phyloP scores from a whole-genome alignment of 2,329 filamentous ascomycete species.

The Trichoderma sp. region DNA sequence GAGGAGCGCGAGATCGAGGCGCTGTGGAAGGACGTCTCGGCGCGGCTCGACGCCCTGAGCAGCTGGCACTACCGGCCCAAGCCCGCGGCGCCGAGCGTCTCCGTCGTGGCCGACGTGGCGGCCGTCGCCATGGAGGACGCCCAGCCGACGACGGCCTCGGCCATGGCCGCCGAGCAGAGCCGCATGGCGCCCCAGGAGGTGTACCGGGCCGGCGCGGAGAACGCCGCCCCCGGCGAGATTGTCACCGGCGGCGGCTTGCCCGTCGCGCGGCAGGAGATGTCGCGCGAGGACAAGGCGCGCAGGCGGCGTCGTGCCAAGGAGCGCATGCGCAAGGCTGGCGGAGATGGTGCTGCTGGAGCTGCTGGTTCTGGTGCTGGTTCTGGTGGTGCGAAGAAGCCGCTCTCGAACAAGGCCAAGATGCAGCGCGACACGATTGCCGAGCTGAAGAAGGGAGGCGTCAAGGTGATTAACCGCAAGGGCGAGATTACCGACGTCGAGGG shows the following conservation, averaged over 20 bases:
- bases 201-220: slow-evolving; percentile 77
- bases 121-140: slow-evolving; percentile 94
- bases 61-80: slow-evolving; percentile 97
- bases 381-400: slow-evolving; percentile 46
- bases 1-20: slow-evolving; percentile 81
- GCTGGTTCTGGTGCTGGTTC: slow-evolving; percentile 24
- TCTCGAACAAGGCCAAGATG: slow-evolving; percentile 59
- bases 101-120: slow-evolving; percentile 87
- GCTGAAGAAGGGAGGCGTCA: slow-evolving; percentile 83
- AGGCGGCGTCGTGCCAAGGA: slow-evolving; percentile 82
- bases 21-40: slow-evolving; percentile 80
- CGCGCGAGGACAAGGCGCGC: slow-evolving; percentile 78
- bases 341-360: slow-evolving; percentile 36
- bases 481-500: slow-evolving; percentile 83
- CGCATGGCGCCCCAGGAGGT: slow-evolving; percentile 93
- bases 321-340: slow-evolving; percentile 69
- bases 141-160: slow-evolving; percentile 78
- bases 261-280: slow-evolving; percentile 82
- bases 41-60: slow-evolving; percentile 82
- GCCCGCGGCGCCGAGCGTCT: slow-evolving; percentile 76
- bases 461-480: slow-evolving; percentile 88
- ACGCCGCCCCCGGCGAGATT: slow-evolving; percentile 67
- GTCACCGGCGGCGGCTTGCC: slow-evolving; percentile 77
- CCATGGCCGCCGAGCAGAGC: slow-evolving; percentile 67
- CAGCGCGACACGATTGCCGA: slow-evolving; percentile 60